Conservation (phyloP, 805 yeast species). For the Starmerella geochares region DNA sequence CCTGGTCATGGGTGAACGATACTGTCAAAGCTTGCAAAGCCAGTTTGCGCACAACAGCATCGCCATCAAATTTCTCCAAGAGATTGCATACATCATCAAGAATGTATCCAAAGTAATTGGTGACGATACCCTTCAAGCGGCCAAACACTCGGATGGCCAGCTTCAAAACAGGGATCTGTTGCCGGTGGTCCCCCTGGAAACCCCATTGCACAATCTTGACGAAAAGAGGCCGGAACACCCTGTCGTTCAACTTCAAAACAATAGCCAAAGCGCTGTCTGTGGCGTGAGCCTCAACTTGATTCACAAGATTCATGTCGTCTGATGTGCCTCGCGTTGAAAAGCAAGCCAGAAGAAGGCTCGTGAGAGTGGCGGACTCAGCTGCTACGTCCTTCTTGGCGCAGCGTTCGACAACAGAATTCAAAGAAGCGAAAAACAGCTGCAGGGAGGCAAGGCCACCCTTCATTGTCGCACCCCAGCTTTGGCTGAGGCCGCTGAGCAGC, state of each 20-base stretch:
- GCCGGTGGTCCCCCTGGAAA: conserved; percentile 43
- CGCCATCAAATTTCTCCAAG: conserved; percentile 30
- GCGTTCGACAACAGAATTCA: conserved; percentile 55
- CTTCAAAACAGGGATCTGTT: conserved; percentile 67
- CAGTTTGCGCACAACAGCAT: conserved; percentile 45
- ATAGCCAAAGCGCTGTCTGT: conserved; percentile 62
- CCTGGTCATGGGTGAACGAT: conserved; percentile 80
- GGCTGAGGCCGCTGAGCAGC: conserved; percentile 50
- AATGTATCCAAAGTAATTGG: conserved; percentile 77
- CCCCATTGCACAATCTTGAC: conserved; percentile 87
- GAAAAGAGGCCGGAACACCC: conserved; percentile 84
- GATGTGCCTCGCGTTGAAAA: conserved; percentile 45
- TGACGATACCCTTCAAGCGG: conserved; percentile 72
- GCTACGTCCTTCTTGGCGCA: conserved; percentile 68
- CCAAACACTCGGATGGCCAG: conserved; percentile 80
- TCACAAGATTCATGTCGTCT: conserved; percentile 30
- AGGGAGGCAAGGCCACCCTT: conserved; percentile 37
- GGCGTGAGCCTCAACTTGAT: conserved; percentile 69
- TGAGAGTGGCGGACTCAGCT: conserved; percentile 55
- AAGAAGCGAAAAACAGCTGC: conserved; percentile 57
- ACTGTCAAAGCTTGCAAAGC: conserved; percentile 62
- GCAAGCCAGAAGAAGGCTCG: conserved; percentile 56
- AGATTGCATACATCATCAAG: conserved; percentile 52
- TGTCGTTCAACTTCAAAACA: conserved; percentile 87
- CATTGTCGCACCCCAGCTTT: conserved; percentile 46